Evolutionary conservation across 208 protist genomes (phyloP), one percentile per base, ranked within the genome.

Genomic region (Polymyxa betae): DNA sequence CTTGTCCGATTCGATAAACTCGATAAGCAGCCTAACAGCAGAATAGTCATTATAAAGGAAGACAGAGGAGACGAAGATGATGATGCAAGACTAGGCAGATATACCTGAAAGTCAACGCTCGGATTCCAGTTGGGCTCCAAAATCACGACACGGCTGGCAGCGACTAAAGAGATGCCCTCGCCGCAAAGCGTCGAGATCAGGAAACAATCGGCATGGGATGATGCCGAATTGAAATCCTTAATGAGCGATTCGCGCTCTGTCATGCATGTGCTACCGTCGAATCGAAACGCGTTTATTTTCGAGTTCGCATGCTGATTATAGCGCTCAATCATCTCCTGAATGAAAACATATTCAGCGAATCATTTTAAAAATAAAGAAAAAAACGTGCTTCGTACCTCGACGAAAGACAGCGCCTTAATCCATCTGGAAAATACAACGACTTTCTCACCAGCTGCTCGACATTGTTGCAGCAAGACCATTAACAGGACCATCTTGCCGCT

Each of bases 1-100:
- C 29, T 88, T 93, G 91, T 12, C 91, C 91, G 35, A 93, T 72
- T 32, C 91, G 89, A 60, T 45, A 93, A 40, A 91, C 91, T 43
- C 91, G n/a, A n/a, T 68, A 92, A 5, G 43, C 20, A 38, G 91
- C 91, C 89, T 92, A 60, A 60, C n/a, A n/a, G n/a, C n/a, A n/a
- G n/a, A n/a, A n/a, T n/a, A n/a, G 24, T 24, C 49, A 60, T 60
- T 60, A 24, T 60, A 29, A n/a, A n/a, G n/a, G n/a, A n/a, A n/a
- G n/a, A n/a, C n/a, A n/a, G n/a, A n/a, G n/a, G n/a, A 60, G 49
- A 60, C 49, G 49, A 24, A 5, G 49, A 5, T 60, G 49, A 60
- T 60, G 49, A 24, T 60, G 5, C 24, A 5, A 24, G 5, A 60
- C 12, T 24, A 60, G 24, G 24, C n/a, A n/a, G 24, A 60, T 29